These are phyloP conservation scores for Salinomyces thailandicus DNA, from an alignment of 2,329 filamentous ascomycete genomes.

Conservation along the genomic window DNA sequence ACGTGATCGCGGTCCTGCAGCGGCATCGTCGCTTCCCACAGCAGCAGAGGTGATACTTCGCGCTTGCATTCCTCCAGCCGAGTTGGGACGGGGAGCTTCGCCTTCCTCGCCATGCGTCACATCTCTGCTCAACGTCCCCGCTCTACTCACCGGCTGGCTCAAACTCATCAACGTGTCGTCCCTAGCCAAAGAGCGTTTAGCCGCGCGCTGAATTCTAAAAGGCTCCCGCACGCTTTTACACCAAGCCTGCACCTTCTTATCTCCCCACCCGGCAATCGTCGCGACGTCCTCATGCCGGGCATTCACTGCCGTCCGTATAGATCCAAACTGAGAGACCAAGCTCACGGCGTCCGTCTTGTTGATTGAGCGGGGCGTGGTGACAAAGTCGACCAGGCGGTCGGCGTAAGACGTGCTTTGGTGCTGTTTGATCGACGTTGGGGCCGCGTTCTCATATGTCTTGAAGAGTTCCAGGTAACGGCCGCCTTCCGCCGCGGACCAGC, in stretches of 20 bases:
- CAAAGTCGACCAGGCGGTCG: constrained; percentile 81
- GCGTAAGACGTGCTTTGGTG: constrained; percentile 75
- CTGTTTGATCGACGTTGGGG: constrained; percentile 69
- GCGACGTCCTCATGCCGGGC: constrained; percentile 76
- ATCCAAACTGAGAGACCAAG: constrained; percentile 85
- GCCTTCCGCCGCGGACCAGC: constrained; percentile 89
- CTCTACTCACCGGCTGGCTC: constrained; percentile 16
- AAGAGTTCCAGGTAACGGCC: constrained; percentile 89
- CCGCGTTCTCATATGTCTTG: constrained; percentile 87
- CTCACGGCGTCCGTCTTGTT: constrained; percentile 93
- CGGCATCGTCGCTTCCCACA: constrained; percentile 23
- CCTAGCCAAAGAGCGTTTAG: constrained; percentile 37
- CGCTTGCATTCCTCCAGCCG: constrained; percentile 1
- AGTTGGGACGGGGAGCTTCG: constrained; percentile 3
- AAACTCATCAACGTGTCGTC: constrained; percentile 18
- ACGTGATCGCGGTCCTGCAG: constrained; percentile 27
- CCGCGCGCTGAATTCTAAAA: constrained; percentile 64
- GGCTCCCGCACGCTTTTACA: constrained; percentile 70
- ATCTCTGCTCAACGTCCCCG: constrained; percentile 18
- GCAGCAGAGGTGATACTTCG: constrained; percentile 8
- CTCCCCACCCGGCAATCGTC: constrained; percentile 83
- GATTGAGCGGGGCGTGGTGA: constrained; percentile 77
- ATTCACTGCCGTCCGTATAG: constrained; percentile 75
- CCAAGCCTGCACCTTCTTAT: constrained; percentile 89
- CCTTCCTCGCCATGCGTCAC: constrained; percentile 15